phyloP scores from a whole-genome alignment of 1,284 basidiomycete genomes.

The Ceratobasidium sp. region DNA sequence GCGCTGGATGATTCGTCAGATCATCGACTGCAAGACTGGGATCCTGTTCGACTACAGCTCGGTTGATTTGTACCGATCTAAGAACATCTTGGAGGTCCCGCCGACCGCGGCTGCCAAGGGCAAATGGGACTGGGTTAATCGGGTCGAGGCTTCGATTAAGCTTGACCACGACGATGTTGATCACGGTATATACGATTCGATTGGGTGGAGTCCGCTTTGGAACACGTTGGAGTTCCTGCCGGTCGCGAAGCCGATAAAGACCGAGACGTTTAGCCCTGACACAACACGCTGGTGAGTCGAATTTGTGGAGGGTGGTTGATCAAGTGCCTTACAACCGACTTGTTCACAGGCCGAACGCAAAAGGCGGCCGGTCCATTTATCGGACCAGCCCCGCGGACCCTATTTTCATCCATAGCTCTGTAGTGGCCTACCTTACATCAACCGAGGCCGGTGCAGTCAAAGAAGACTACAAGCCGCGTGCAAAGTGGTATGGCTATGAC shows the following conservation, averaged over 20 bases:
- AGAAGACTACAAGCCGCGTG: conserved; percentile 27
- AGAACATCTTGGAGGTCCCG: conserved; percentile 10
- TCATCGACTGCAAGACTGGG: conserved; percentile 41
- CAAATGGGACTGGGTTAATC: conserved; percentile 18
- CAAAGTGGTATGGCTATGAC: conserved; percentile 32
- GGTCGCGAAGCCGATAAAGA: conserved; percentile 22
- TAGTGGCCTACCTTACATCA: conserved; percentile 16
- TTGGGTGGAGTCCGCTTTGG: conserved; percentile 35
- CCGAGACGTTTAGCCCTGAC: not conserved
- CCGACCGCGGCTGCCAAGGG: not conserved
- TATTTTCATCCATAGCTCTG: conserved; percentile 39
- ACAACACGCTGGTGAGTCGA: conserved; percentile 11
- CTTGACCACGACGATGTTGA: conserved; percentile 22
- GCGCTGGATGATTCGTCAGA: conserved; percentile 48
- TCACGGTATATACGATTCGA: conserved; percentile 35
- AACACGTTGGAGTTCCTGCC: conserved; percentile 16
- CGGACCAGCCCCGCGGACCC: conserved; percentile 11
- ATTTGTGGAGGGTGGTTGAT: not conserved
- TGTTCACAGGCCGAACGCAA: conserved; percentile 26
- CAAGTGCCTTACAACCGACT: no score
- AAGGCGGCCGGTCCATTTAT: conserved; percentile 18
- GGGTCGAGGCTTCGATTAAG: conserved; percentile 23
- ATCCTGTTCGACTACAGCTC: conserved; percentile 43
- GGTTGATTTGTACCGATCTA: conserved; percentile 23
- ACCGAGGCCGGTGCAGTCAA: not conserved